These are phyloP conservation scores for Austroboletus novae-zelandiae DNA, from an alignment of 1,284 basidiomycete species.

Conservation along the genomic window DNA sequence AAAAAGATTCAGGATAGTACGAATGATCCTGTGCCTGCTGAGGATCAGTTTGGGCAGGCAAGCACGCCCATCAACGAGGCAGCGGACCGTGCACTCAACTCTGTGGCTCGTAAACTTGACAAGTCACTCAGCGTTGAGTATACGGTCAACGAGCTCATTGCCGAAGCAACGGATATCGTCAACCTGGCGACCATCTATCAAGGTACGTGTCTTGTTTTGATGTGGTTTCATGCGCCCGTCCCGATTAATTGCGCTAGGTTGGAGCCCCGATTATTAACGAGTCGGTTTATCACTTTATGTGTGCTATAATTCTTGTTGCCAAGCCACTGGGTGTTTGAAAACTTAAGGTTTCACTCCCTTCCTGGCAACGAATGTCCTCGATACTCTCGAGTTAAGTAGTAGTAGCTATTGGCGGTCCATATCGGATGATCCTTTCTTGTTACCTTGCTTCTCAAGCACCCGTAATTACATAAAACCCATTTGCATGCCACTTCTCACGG, in stretches of 20 bases:
- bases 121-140: conserved; percentile 87
- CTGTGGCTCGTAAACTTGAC: conserved; percentile 81
- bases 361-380: too few relatives aligned
- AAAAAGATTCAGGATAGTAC: conserved; percentile 51
- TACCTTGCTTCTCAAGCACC: too few relatives aligned
- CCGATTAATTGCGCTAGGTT: conserved; percentile 27
- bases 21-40: conserved; percentile 39
- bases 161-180: conserved; percentile 78
- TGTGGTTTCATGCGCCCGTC: background rate
- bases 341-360: too few relatives aligned
- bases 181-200: conserved; percentile 80
- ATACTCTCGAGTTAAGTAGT: too few relatives aligned
- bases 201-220: conserved; percentile 45
- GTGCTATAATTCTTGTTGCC: too few relatives aligned
- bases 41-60: conserved; percentile 44
- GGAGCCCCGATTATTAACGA: conserved; percentile 37
- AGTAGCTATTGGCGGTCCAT: too few relatives aligned
- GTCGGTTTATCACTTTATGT: background rate
- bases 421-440: too few relatives aligned
- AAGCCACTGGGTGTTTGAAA: too few relatives aligned
- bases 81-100: conserved; percentile 84
- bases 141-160: conserved; percentile 90
- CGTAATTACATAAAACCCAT: too few relatives aligned
- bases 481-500: too few relatives aligned
- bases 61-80: conserved; percentile 76